Conservation (phyloP, 148 eudicot species). For the Cornus kousa region DNA sequence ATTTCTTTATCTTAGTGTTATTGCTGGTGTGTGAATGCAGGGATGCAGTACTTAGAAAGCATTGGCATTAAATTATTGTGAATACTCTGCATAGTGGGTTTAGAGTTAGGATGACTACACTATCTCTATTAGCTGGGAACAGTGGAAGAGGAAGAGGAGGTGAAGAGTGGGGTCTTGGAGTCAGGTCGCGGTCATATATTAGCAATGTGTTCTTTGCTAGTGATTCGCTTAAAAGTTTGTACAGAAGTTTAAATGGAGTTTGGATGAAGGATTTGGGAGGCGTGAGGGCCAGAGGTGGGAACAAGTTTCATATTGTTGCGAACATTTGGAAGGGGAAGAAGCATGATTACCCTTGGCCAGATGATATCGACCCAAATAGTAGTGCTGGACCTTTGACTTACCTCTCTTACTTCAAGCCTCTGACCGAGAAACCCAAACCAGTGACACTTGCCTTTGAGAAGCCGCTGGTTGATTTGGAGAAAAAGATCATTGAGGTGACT, state of each 20-base stretch:
- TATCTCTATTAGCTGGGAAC: constrained; percentile 20
- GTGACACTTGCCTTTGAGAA: constrained; percentile 30
- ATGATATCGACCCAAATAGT: constrained; percentile 18
- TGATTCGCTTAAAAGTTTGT: background rate
- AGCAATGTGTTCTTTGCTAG: constrained; percentile 11
- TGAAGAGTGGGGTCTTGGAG: background rate
- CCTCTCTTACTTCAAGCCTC: constrained; percentile 30
- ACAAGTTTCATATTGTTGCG: constrained; percentile 13
- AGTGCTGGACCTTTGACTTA: constrained; percentile 12
- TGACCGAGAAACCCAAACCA: constrained; percentile 27
- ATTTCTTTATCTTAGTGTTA: background rate
- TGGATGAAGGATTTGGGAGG: constrained; percentile 6
- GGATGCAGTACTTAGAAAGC: background rate
- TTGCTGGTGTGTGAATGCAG: constrained; percentile 1
- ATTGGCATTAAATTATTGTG: background rate
- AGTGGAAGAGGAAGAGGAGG: constrained; percentile 10
- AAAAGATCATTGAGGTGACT: constrained; percentile 27
- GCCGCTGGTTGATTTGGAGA: constrained; percentile 29
- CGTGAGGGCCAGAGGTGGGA: background rate
- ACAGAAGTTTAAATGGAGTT: constrained; percentile 5
- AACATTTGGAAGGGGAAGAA: constrained; percentile 24
- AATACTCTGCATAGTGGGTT: background rate
- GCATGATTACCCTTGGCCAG: constrained; percentile 33
- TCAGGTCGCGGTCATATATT: background rate
- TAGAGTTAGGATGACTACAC: constrained; percentile 11